Evolutionary conservation across 306 rosid species (phyloP), one percentile per base, ranked within the genome.

Genomic region (Boehmeria nivea): DNA sequence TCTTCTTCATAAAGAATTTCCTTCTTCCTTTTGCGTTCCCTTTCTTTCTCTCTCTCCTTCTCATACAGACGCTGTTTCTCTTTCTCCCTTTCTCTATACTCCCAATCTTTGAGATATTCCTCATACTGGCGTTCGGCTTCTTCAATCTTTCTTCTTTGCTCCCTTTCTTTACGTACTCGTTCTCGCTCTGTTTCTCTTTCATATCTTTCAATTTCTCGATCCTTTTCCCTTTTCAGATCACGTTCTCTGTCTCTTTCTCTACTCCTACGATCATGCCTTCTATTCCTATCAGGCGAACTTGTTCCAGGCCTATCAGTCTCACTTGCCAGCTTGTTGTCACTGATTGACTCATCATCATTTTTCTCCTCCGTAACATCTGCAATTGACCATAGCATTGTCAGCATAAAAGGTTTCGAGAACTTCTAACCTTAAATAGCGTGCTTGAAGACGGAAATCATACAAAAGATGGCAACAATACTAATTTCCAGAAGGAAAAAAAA

Each of bases 161-260:
- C 99, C 75, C 95, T 87, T 61, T 93, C 99, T 73, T 93, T 93
- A 49, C 96, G 81, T 42, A 83, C 60, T 43, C 99, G 84, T 68
- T 93, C 99, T 69, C 99, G 68, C 73, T 87, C 99, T 26, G 99
- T 94, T 70, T 93, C 99, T 79, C 96, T 77, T 78, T 93, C 99
- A 66, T 83, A 87, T 68, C 95, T 83, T 74, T 85, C 99, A 76
- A 93, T 76, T 70, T 87, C 99, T 45, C 96, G 83, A 60, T 91
- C 99, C 79, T 87, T 91, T 40, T 87, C 99, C 54, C 87, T 76
- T 76, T 85, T 87, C 63, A 77, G 75, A 63, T 87, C 96, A 75
- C 99, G 78, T 18, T 84, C 98, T 46, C 88, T 78, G 52, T 91
- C 94, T 68, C 86, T 81, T 19, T 89, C 99, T 76, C 95, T 83